A percentile compares a stretch with the other conserved stretches of the same genome.
phyloP scores from a whole-genome alignment of 306 rosid species.

The Cotoneaster glaucophyllus region DNA sequence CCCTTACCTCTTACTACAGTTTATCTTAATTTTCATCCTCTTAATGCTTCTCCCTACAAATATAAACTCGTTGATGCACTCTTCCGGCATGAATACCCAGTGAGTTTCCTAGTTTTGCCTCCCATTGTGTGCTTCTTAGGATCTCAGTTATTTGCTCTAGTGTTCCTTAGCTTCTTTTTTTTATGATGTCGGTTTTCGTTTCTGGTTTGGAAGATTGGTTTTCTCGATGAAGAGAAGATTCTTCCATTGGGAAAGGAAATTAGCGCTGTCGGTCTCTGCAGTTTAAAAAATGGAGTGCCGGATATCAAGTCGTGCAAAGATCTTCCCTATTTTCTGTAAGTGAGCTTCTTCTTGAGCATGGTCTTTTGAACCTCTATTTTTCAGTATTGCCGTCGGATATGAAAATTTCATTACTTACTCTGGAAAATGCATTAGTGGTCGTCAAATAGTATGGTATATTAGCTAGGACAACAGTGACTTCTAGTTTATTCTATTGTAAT shows the following conservation, averaged over 20 bases:
- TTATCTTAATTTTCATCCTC: slow-evolving; percentile 68
- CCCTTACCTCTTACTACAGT: slow-evolving; percentile 72
- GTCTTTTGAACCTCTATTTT: background rate
- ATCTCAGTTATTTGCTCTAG: background rate
- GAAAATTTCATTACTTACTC: no score
- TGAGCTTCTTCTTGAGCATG: background rate
- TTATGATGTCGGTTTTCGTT: no score
- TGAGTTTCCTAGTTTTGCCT: slow-evolving; percentile 29
- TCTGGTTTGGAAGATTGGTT: slow-evolving; percentile 54
- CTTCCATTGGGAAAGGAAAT: slow-evolving; percentile 81
- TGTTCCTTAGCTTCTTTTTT: no score
- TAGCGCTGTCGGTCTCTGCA: slow-evolving; percentile 71
- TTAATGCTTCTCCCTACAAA: slow-evolving; percentile 60
- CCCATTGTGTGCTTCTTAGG: background rate
- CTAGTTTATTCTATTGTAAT: no score
- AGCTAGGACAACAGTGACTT: background rate
- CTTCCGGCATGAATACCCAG: slow-evolving; percentile 36
- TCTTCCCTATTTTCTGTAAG: slow-evolving; percentile 85
- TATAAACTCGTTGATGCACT: background rate
- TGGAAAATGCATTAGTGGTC: no score
- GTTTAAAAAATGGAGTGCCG: slow-evolving; percentile 51
- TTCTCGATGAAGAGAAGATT: slow-evolving; percentile 85
- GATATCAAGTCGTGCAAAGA: slow-evolving; percentile 78
- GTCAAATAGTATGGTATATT: no score
- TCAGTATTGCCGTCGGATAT: no score